A percentile compares a stretch with the other conserved stretches of the same genome.
Evolutionary conservation across 345 rosid genomes (phyloP).

Genomic region (Microthlaspi erraticum): DNA sequence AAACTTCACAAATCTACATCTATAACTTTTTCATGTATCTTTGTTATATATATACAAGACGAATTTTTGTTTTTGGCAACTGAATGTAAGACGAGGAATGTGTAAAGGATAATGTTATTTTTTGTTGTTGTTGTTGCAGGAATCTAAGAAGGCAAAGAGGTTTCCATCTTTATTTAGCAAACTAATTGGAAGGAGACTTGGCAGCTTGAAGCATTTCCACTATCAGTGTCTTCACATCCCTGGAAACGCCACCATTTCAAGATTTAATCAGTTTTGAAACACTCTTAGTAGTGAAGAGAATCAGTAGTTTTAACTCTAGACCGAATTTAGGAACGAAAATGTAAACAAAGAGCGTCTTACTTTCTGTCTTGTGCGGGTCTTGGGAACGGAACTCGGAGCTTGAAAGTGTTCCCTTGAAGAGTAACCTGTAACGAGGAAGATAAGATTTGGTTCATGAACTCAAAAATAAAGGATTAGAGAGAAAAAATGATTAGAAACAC

Average conservation of each 20-base stretch:
- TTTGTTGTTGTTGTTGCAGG: neutral
- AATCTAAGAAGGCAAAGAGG: neutral
- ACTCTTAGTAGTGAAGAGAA: neutral
- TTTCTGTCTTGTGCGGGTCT: slow-evolving; percentile 82
- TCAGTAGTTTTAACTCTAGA: neutral
- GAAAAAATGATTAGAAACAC: neutral
- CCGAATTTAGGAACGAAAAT: neutral
- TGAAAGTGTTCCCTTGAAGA: slow-evolving; percentile 67
- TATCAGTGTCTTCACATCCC: slow-evolving; percentile 88
- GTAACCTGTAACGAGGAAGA: slow-evolving; percentile 55
- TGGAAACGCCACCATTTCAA: slow-evolving; percentile 39
- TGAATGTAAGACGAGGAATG: neutral
- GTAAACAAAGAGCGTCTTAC: slow-evolving; percentile 49
- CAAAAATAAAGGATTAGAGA: neutral
- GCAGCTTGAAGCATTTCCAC: slow-evolving; percentile 96
- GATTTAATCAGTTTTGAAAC: slow-evolving; percentile 11
- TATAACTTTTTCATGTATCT: slow-evolving; percentile 7
- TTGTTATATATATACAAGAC: slow-evolving; percentile 29
- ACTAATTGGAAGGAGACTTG: slow-evolving; percentile 49
- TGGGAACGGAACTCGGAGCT: slow-evolving; percentile 86
- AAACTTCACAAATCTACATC: neutral
- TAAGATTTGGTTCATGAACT: neutral
- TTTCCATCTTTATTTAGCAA: slow-evolving; percentile 10
- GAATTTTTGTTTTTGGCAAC: neutral
- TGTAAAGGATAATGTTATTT: neutral